Evolutionary conservation across 2,329 filamentous ascomycete genomes (phyloP), one percentile per base, ranked within the genome.

Genomic region (Colletotrichum tamarilloi): DNA sequence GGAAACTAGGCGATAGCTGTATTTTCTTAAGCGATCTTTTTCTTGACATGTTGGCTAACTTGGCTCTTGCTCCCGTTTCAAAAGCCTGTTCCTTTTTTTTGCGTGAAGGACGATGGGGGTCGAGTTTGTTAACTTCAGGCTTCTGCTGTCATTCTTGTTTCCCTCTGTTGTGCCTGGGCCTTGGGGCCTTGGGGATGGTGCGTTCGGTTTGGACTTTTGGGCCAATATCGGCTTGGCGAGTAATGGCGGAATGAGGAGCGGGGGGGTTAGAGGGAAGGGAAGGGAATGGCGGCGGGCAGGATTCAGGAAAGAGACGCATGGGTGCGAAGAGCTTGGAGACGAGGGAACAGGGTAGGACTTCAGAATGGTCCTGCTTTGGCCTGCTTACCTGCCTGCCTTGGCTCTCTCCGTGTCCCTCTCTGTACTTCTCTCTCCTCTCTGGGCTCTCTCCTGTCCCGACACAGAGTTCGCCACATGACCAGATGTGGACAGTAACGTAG

Each of bases 131-230:
- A 35, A 63, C 32, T 14, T 35, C 12, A 22, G 46, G 4, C n/a
- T 24, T 28, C n/a, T 24, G 46, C 28, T 24, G 16, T 42, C 59
- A 59, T 59, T 67, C 52, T 59, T 32, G 28, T 68, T 68, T 62
- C 49, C 14, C 46, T 16, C 9, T 7, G 28, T 22, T 26, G 11
- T 28, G 63, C 14, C 9, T 16, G 38, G 38, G 14, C 38, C 38
- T 42, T 42, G 16, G 16, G 16, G 38, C 38, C 38, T 65, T 42
- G 42, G 19, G 19, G 42, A 7, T n/a, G 42, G 42, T 8, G 19
- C 19, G 42, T 49, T 49, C 42, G 42, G 24, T 26, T 26, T 52
- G 35, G n/a, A 12, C 32, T 26, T 55, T 49, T 58, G 53, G 12
- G 19, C 19, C 32, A 38, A 38, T 26, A 26, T 12, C 56, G 49